Base-by-base conservation (phyloP, 139 green algal genomes). In the Picochlorum sp. region DNA sequence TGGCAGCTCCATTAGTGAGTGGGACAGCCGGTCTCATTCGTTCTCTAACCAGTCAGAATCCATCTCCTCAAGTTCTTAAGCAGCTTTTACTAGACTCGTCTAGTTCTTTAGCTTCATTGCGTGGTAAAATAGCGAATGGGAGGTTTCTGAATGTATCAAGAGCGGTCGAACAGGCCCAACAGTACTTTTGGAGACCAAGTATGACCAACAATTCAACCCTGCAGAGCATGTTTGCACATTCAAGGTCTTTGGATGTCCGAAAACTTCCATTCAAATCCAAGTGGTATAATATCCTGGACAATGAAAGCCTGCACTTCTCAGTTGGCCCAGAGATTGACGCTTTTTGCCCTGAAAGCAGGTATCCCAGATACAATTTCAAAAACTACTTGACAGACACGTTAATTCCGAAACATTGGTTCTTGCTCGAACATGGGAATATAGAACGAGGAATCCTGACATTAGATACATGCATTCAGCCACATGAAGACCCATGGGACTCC, bases 11-110 rank as follows among this genome's bases (percentile, higher is more conserved):
- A 10, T 60, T 61, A 10, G 78, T 91, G 1, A 74, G 77, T 2
- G 82, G 75, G 1, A 69, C 76, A 2, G 78, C 81, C 0, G 76
- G 76, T 6, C 69, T 92, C 51, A 62, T 88, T 6, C 37, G 56
- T 14, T 57, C 63, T 14, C 24, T 41, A 23, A 66, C 69, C 4
- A 54, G 38, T 11, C 51, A 61, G 8, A 60, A 28, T 21, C 41
- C 71, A n/a, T 66, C 24, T 18, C 64, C 68, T 23, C 28, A 21
- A 20, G 10, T 65, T 38, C 57, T 75, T 9, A 41, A 44, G 21
- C 15, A 38, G 14, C 28, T 66, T 26, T 1, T 66, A 6, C 44
- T 69, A 9, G 8, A 44, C 1, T 47, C 49, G n/a, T 56, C 62
- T 11, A 26, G 5, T 13, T 41, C 7, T 41, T 9, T 41, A 0